These are phyloP conservation scores for Dioscorea cayenensis DNA, from an alignment of 116 monocot species.

Conservation along the genomic window DNA sequence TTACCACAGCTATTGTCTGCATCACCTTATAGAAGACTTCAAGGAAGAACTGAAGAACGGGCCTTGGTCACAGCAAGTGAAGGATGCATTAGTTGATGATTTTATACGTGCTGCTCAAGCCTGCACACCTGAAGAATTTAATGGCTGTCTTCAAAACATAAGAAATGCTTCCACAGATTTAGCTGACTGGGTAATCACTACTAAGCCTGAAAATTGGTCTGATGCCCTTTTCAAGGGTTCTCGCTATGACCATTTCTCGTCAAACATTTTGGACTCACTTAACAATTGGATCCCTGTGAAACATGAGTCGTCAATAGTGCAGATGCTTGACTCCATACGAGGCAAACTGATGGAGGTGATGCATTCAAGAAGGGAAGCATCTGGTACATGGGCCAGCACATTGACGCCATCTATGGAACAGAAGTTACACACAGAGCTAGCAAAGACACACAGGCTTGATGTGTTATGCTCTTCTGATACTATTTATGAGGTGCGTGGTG, in stretches of 20 bases:
- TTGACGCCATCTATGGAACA: conserved; percentile 49
- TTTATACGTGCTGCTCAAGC: conserved; percentile 37
- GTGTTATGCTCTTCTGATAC: conserved; percentile 33
- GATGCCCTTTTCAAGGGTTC: conserved; percentile 71
- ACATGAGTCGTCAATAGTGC: conserved; percentile 59
- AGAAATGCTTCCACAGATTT: conserved; percentile 46
- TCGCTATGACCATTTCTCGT: conserved; percentile 37
- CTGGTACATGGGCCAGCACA: conserved; percentile 46
- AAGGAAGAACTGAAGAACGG: conserved; percentile 36
- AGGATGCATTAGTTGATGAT: conserved; percentile 30
- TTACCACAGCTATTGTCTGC: conserved; percentile 41
- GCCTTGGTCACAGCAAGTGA: conserved; percentile 29
- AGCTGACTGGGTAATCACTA: conserved; percentile 56
- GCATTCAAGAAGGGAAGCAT: conserved; percentile 39
- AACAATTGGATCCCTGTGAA: conserved; percentile 45
- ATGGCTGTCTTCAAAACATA: conserved; percentile 48
- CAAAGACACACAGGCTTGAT: conserved; percentile 28
- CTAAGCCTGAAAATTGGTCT: conserved; percentile 72
- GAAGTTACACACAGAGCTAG: conserved; percentile 47
- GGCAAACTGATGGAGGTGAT: conserved; percentile 85
- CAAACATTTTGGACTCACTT: conserved; percentile 31
- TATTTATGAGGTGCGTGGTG: conserved; percentile 57
- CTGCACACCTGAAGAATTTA: conserved; percentile 56
- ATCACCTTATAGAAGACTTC: conserved; percentile 58
- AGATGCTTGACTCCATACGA: conserved; percentile 63